Evolutionary conservation across 192 early-diverging fungal species (phyloP), one percentile per base, ranked within the genome.

Genomic region (Gigaspora rosea): DNA sequence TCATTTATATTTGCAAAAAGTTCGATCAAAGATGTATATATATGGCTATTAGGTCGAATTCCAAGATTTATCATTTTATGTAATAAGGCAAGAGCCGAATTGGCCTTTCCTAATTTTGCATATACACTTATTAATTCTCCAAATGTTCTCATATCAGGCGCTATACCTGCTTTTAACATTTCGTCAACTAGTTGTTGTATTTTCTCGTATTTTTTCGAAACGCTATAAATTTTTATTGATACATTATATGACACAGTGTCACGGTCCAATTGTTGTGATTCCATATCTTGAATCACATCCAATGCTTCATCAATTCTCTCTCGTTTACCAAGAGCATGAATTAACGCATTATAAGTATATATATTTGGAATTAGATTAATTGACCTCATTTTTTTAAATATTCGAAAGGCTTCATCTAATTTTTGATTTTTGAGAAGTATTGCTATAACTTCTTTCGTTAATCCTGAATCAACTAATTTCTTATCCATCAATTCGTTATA

Each of bases 261-360:
- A n/a, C 54, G 22, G 0, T 0, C 7, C 4, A 35, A 15, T 13
- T 67, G 46, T 33, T 16, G 18, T 9, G 15, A n/a, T 50, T 71
- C 59, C 67, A 84, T 71, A 56, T 78, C 82, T 27, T 84, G 33
- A 18, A 84, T 63, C 33, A 86, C 18, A n/a, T 77, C 73, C 68
- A 63, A 71, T n/a, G 82, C 68, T 18, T 76, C 54, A 36, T 76
- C 63, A 18, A 86, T 15, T n/a, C 76, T 69, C 18, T 78, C 81
- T 13, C 51, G 32, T 63, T 76, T 76, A 36, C 76, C 80, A 2
- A 82, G 68, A 49, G 80, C 76, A 51, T 82, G 74, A 52, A 86
- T 81, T 27, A 86, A 62, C 1, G 77, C 63, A 41, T 73, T 77
- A 78, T 79, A 80, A 41, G 69, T 57, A 49, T 78, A 75, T 33